These are phyloP conservation scores for Sugiyamaella pinicola DNA, from an alignment of 1,139 yeast genomes.

Conservation along the genomic window DNA sequence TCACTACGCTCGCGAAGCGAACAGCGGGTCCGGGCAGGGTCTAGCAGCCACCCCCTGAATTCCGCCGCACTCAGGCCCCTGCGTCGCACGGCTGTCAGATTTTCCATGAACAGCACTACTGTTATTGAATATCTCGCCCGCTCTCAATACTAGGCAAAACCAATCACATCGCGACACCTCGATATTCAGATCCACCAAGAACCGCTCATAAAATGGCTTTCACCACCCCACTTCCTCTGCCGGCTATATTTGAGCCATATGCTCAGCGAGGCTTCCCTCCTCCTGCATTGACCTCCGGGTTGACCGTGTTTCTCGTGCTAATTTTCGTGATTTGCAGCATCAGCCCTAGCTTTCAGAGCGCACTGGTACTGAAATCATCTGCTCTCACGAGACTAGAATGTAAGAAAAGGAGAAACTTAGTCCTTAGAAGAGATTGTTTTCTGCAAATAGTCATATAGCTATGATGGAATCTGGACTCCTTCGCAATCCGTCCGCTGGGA, in stretches of 20 bases:
- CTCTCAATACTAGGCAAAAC: too few species aligned
- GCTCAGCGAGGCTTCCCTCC: constrained; percentile 36
- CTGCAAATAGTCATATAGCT: too few species aligned
- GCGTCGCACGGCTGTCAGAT: constrained; percentile 8
- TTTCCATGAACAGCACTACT: constrained; percentile 1
- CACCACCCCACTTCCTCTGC: constrained; percentile 8
- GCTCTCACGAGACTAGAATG: constrained; percentile 58
- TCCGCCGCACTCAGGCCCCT: neutral
- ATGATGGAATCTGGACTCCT: too few species aligned
- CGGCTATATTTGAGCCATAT: constrained; percentile 24
- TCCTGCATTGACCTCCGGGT: constrained; percentile 72
- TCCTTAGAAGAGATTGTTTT: too few species aligned
- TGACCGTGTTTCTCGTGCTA: constrained; percentile 55
- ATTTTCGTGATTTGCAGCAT: constrained; percentile 41
- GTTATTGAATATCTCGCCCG: neutral
- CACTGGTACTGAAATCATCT: constrained; percentile 54
- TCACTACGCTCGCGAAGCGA: neutral
- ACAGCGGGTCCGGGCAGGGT: neutral
- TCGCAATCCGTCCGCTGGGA: too few species aligned
- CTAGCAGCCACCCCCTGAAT: too few species aligned
- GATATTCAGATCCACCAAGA: too few species aligned
- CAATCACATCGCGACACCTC: too few species aligned
- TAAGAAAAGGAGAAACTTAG: constrained; percentile 27
- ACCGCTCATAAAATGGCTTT: constrained; percentile 14
- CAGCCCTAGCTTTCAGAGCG: constrained; percentile 41